Percentiles rank a stretch among this genome's conserved stretches.
phyloP scores from a whole-genome alignment of 352 stramenopile species.

The Phytopythium ostracodes region DNA sequence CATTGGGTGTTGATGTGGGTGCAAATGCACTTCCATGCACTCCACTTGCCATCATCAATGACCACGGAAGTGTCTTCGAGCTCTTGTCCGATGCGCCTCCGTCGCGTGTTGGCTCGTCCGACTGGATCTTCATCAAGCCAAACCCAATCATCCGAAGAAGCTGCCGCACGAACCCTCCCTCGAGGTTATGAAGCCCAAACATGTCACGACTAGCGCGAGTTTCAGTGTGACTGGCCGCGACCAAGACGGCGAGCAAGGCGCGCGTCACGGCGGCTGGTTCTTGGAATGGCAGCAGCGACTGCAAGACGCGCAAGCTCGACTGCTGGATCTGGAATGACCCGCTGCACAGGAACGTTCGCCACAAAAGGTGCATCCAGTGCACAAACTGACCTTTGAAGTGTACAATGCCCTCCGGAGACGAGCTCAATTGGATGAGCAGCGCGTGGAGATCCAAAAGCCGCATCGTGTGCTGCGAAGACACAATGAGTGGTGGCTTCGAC shows the following conservation, averaged over 20 bases:
- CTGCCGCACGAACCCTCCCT: slow-evolving; percentile 41
- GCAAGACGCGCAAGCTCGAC: slow-evolving; percentile 50
- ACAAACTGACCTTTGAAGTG: slow-evolving; percentile 31
- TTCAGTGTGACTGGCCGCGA: background rate
- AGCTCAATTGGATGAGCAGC: slow-evolving; percentile 36
- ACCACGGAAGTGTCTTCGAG: slow-evolving; percentile 15
- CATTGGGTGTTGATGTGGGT: slow-evolving; percentile 2
- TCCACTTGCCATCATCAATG: slow-evolving; percentile 21
- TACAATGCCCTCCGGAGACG: slow-evolving; percentile 45
- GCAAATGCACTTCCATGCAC: slow-evolving; percentile 33
- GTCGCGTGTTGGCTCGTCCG: too few relatives aligned
- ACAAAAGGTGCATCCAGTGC: slow-evolving; percentile 56
- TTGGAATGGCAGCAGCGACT: slow-evolving; percentile 31
- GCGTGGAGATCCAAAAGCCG: slow-evolving; percentile 27
- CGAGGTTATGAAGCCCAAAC: slow-evolving; percentile 21
- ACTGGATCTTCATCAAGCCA: slow-evolving; percentile 4
- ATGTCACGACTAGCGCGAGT: background rate
- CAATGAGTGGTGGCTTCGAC: too few relatives aligned
- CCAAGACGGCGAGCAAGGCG: slow-evolving; percentile 14
- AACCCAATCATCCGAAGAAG: slow-evolving; percentile 45
- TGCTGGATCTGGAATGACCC: slow-evolving; percentile 60
- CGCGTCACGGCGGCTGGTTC: slow-evolving; percentile 18
- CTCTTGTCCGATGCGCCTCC: background rate
- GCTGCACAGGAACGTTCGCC: slow-evolving; percentile 36
- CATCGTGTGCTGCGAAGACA: background rate